phyloP scores from a whole-genome alignment of 228 moss, liverwort and hornwort species.

The Sphagnum fallax region DNA sequence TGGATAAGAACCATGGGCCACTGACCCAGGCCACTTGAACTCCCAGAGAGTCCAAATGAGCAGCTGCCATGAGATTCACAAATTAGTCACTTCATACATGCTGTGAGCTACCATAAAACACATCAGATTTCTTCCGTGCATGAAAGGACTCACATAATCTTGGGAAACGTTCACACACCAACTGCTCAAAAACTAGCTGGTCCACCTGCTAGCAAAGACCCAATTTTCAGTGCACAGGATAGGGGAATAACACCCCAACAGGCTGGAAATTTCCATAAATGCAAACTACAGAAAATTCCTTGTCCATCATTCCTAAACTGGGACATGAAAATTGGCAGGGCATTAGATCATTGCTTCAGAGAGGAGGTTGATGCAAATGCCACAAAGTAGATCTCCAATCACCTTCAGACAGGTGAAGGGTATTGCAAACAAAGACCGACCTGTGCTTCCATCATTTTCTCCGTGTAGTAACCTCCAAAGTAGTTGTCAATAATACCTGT shows the following conservation, averaged over 20 bases:
- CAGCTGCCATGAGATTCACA: slow-evolving; percentile 33
- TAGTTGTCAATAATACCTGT: slow-evolving; percentile 78
- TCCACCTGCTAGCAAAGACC: slow-evolving; percentile 51
- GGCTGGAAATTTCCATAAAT: no score
- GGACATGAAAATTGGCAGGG: no score
- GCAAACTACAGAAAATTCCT: no score
- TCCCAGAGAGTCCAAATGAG: slow-evolving; percentile 61
- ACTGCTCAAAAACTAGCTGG: slow-evolving; percentile 75
- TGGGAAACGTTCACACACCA: slow-evolving; percentile 63
- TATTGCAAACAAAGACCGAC: slow-evolving; percentile 14
- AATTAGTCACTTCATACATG: slow-evolving; percentile 3
- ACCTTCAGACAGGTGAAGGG: no score
- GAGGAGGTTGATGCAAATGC: no score
- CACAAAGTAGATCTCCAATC: no score
- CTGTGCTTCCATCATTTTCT: slow-evolving; percentile 93
- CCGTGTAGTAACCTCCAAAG: slow-evolving; percentile 88
- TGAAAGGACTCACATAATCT: slow-evolving; percentile 55
- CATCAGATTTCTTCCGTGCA: no score
- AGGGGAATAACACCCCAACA: no score
- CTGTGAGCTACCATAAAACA: no score
- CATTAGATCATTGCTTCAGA: no score
- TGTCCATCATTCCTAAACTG: no score
- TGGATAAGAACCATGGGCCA: slow-evolving; percentile 86
- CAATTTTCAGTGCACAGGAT: no score
- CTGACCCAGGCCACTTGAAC: slow-evolving; percentile 92